phyloP scores from a whole-genome alignment of 176 grass and related monocot genomes.

The Eleusine coracana region DNA sequence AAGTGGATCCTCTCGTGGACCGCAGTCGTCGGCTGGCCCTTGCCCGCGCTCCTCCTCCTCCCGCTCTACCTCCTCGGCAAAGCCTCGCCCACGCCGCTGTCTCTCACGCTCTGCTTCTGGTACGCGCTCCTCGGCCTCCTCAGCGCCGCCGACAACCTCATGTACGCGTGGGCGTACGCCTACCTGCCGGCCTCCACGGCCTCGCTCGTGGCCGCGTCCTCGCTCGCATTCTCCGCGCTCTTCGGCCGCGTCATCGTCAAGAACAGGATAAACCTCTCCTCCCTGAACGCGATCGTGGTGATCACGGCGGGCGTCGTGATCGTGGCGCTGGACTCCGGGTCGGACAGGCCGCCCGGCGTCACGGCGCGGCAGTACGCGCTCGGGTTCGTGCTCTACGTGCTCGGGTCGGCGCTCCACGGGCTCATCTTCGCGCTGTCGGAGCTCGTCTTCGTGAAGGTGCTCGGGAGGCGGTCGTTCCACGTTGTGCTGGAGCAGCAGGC shows the following conservation, averaged over 20 bases:
- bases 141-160: conserved; percentile 84
- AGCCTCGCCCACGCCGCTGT: conserved; percentile 54
- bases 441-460: conserved; percentile 60
- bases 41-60: conserved; percentile 60
- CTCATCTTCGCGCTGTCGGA: conserved; percentile 95
- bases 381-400: conserved; percentile 67
- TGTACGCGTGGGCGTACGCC: conserved; percentile 87
- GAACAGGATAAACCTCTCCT: conserved; percentile 58
- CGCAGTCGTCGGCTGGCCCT: conserved; percentile 77
- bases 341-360: conserved; percentile 67
- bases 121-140: conserved; percentile 78
- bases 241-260: conserved; percentile 76
- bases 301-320: conserved; percentile 69
- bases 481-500: conserved; percentile 93
- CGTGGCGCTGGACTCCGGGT: conserved; percentile 75
- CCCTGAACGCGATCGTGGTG: conserved; percentile 73
- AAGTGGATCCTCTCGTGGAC: conserved; percentile 93
- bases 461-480: conserved; percentile 75
- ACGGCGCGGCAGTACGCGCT: conserved; percentile 63
- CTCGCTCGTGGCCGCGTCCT: conserved; percentile 78
- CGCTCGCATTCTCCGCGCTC: conserved; percentile 71
- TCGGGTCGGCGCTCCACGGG: conserved; percentile 84
- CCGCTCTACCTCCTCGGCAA: conserved; percentile 50
- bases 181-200: conserved; percentile 93
- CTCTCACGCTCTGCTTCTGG: conserved; percentile 52